phyloP scores from a whole-genome alignment of 345 rosid species.

The Euclidium syriacum region DNA sequence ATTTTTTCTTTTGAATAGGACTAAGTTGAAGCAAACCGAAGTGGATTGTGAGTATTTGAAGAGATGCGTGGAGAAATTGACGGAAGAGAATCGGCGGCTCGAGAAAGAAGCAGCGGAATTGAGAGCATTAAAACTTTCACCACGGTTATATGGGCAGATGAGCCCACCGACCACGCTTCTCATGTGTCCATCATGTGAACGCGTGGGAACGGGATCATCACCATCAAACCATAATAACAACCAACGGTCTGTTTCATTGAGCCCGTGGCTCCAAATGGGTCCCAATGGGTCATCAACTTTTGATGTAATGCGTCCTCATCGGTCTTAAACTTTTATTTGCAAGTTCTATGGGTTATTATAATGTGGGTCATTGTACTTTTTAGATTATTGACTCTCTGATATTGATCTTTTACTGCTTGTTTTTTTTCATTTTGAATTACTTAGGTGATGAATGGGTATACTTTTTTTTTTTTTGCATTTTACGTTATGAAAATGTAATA shows the following conservation, averaged over 20 bases:
- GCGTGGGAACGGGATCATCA: slow-evolving; percentile 43
- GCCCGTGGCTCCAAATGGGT: slow-evolving; percentile 29
- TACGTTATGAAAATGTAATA: no score
- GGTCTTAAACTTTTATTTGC: slow-evolving; percentile 12
- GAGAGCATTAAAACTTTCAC: slow-evolving; percentile 90
- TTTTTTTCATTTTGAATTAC: background rate
- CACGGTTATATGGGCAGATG: slow-evolving; percentile 88
- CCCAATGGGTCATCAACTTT: slow-evolving; percentile 21
- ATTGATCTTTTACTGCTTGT: slow-evolving; percentile 3
- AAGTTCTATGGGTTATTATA: background rate
- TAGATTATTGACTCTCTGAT: slow-evolving; percentile 22
- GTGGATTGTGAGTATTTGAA: slow-evolving; percentile 91
- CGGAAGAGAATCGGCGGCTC: slow-evolving; percentile 86
- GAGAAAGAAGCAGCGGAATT: slow-evolving; percentile 88
- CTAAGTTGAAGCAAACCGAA: slow-evolving; percentile 98
- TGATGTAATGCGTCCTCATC: slow-evolving; percentile 26
- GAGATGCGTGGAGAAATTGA: slow-evolving; percentile 88
- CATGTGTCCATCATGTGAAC: slow-evolving; percentile 97
- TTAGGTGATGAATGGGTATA: no score
- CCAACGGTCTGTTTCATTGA: slow-evolving; percentile 16
- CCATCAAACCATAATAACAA: slow-evolving; percentile 17
- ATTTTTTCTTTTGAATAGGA: slow-evolving; percentile 37
- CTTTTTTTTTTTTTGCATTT: no score
- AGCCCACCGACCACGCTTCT: slow-evolving; percentile 95
- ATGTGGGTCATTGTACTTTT: slow-evolving; percentile 31